Conservation (phyloP, 495 filamentous ascomycete species). For the Aspergillus carlsbadensis region DNA sequence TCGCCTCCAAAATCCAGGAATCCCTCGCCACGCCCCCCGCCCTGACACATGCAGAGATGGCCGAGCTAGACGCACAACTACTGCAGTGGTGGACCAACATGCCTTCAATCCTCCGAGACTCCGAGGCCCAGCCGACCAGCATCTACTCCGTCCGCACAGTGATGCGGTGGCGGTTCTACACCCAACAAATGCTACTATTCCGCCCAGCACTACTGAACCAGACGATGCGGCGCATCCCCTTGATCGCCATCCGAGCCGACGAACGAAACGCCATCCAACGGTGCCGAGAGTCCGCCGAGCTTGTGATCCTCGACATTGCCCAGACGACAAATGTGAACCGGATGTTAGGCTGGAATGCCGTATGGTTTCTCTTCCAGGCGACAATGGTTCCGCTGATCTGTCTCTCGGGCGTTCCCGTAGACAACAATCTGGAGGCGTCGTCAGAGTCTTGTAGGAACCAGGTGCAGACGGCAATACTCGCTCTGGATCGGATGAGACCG, state of each 20-base stretch:
- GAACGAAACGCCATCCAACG: slow-evolving; percentile 63
- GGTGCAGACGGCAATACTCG: slow-evolving; percentile 61
- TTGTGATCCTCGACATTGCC: slow-evolving; percentile 64
- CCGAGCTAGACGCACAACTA: slow-evolving; percentile 59
- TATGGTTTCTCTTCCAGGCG: slow-evolving; percentile 75
- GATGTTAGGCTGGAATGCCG: slow-evolving; percentile 74
- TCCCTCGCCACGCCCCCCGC: slow-evolving; percentile 62
- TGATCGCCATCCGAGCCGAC: slow-evolving; percentile 50
- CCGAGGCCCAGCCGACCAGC: slow-evolving; percentile 40
- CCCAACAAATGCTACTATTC: slow-evolving; percentile 70
- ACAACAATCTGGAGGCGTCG: slow-evolving; percentile 46
- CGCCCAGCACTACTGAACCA: slow-evolving; percentile 65
- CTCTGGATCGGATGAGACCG: slow-evolving; percentile 62
- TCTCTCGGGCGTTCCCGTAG: slow-evolving; percentile 43
- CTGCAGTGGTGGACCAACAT: slow-evolving; percentile 63
- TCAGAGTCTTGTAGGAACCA: slow-evolving; percentile 39
- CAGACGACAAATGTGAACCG: slow-evolving; percentile 59
- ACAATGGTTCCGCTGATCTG: slow-evolving; percentile 70
- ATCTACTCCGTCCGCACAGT: slow-evolving; percentile 64
- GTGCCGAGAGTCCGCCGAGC: slow-evolving; percentile 61
- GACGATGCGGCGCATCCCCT: slow-evolving; percentile 57
- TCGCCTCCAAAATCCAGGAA: slow-evolving; percentile 69
- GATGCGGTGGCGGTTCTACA: slow-evolving; percentile 75
- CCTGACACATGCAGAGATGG: slow-evolving; percentile 52
- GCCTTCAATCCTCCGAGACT: slow-evolving; percentile 62